Percentiles rank a stretch among this genome's conserved stretches.
phyloP scores from a whole-genome alignment of 805 yeast genomes.

The Komagataella mondaviorum region DNA sequence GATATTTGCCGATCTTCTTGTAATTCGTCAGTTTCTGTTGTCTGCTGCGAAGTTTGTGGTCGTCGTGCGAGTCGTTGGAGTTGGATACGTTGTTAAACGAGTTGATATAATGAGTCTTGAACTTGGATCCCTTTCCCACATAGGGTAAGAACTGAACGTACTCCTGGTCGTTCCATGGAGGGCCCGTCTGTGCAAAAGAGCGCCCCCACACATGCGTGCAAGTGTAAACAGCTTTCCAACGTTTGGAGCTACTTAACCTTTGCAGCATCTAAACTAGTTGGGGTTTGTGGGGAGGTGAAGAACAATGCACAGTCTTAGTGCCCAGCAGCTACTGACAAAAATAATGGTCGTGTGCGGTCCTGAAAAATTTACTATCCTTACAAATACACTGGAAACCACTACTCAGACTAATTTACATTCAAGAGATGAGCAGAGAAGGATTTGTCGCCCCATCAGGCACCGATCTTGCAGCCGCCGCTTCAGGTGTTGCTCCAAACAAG shows the following conservation, averaged over 20 bases:
- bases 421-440: slow-evolving; percentile 63
- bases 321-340: background rate
- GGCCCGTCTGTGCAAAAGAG: background rate
- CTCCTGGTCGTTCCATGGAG: background rate
- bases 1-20: background rate
- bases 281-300: background rate
- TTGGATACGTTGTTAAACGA: background rate
- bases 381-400: background rate
- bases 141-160: background rate
- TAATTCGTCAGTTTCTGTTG: background rate
- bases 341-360: background rate
- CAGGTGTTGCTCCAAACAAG: slow-evolving; percentile 52
- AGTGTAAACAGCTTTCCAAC: background rate
- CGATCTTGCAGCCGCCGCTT: slow-evolving; percentile 72
- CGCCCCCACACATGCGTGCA: background rate
- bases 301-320: background rate
- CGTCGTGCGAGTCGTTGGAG: background rate
- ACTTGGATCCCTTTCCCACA: slow-evolving; percentile 2
- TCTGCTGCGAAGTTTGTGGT: background rate
- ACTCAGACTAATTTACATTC: background rate
- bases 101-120: background rate
- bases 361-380: background rate
- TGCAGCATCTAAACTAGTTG: background rate
- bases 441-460: slow-evolving; percentile 71
- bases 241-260: background rate